These are phyloP conservation scores for Melastoma candidum DNA, from an alignment of 441 rosid species.

Conservation along the genomic window DNA sequence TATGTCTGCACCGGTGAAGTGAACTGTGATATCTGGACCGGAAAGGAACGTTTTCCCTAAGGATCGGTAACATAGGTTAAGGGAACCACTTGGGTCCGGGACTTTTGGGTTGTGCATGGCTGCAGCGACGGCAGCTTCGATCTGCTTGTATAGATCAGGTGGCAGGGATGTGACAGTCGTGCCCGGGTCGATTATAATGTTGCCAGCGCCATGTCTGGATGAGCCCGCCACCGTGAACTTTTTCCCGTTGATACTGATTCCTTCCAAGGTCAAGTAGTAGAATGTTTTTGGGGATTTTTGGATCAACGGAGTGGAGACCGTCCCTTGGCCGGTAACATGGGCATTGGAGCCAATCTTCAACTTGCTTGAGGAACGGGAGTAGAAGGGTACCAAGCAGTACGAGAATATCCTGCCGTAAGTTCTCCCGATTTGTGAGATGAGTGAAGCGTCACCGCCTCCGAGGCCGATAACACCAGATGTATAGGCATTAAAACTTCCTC, in stretches of 20 bases:
- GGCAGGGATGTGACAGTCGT: conserved; percentile 28
- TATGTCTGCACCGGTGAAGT: conserved; percentile 22
- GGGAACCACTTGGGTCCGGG: too few relatives aligned
- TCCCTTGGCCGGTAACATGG: too few relatives aligned
- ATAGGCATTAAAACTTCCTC: too few relatives aligned
- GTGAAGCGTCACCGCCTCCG: too few relatives aligned
- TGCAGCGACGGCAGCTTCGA: too few relatives aligned
- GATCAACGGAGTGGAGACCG: too few relatives aligned
- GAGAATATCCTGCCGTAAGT: conserved; percentile 25
- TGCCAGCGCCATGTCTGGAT: conserved; percentile 14
- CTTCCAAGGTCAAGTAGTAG: too few relatives aligned
- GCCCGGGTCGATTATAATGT: conserved; percentile 39
- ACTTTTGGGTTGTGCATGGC: too few relatives aligned
- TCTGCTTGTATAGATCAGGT: background rate
- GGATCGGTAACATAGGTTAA: too few relatives aligned
- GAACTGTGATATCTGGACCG: conserved; percentile 21
- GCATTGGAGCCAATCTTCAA: conserved; percentile 29
- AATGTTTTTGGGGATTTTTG: too few relatives aligned
- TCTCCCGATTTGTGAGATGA: conserved; percentile 21
- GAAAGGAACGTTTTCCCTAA: conserved; percentile 15
- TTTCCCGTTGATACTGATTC: conserved; percentile 5
- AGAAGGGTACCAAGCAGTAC: conserved; percentile 25
- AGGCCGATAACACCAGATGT: too few relatives aligned
- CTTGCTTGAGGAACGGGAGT: conserved; percentile 15
- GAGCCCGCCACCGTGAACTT: background rate